phyloP scores from a whole-genome alignment of 78 protist species.

The Blattamonas nauphoetae region DNA sequence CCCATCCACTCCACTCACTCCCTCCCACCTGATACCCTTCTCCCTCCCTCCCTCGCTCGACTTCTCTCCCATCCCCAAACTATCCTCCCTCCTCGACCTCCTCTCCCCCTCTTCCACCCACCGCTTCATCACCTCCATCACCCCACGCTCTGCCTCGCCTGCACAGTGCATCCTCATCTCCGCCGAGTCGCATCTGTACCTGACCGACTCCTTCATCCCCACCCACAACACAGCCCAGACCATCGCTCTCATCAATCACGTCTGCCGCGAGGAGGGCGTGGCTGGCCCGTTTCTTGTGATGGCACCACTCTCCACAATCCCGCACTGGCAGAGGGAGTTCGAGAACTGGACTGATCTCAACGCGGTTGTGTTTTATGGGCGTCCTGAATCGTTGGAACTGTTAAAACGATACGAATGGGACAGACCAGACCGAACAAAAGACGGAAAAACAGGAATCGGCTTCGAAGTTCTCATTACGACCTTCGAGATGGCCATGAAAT shows the following conservation, averaged over 20 bases:
- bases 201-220: not conserved
- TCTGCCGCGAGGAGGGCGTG: not conserved
- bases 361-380: constrained; percentile 21
- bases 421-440: not conserved
- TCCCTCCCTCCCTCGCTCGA: too few species aligned
- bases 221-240: constrained; percentile 54
- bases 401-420: not conserved
- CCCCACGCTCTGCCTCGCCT: too few species aligned
- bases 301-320: constrained; percentile 87
- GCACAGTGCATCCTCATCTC: too few species aligned
- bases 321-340: constrained; percentile 84
- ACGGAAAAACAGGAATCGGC: not conserved
- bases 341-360: constrained; percentile 34
- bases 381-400: not conserved
- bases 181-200: too few species aligned
- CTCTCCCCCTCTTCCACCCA: too few species aligned
- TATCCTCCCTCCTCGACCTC: too few species aligned
- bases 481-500: constrained; percentile 4
- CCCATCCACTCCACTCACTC: too few species aligned
- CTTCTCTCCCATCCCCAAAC: too few species aligned
- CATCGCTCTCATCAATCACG: not conserved
- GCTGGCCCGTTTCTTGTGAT: constrained; percentile 86
- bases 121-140: too few species aligned
- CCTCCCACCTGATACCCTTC: too few species aligned
- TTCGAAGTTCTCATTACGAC: constrained; percentile 33